Base-by-base conservation (phyloP, 148 eudicot species). In the Salicornia ramosissima region DNA sequence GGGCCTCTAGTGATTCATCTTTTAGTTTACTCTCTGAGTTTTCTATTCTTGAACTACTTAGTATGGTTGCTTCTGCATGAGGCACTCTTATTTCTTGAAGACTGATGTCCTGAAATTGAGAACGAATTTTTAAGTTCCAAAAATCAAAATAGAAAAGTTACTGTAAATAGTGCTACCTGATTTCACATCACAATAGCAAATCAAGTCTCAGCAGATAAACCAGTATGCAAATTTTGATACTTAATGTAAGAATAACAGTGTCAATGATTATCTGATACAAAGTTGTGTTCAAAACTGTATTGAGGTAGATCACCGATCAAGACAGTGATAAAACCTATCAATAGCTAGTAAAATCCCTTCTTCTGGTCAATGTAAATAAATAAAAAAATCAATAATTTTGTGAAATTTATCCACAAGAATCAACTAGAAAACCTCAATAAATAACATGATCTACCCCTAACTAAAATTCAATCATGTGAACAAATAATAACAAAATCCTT, bases 71-170 rank as follows among this genome's bases (percentile, higher is more conserved):
- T 73, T 83, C 79, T 65, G 75, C 45, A 33, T 56, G 51, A 64
- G 77, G 71, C 45, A 21, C 14, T 31, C 67, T 76, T 72, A 73
- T 69, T 60, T 80, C 78, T 50, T 70, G 77, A 69, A 54, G 53
- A 63, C 39, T 71, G 63, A 76, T 65, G 56, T 65, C 83, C 92
- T 85, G 85, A 57, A 81, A 56, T 71, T 63, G 57, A 70, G 67
- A 49, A 62, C 54, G 16, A 39, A n/a, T n/a, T 22, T 22, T 63
- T 14, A 66, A 59, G 12, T 34, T 34, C 53, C 21, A 61, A 19
- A 49, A 26, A 33, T 13, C 28, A 11, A 56, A 46, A 71, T 26
- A 19, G 29, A 65, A 33, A 65, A 65, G 21, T 49, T 16, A 36
- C 5, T 8, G 8, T 36, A 36, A n/a, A 36, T 22, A 46, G 28